phyloP scores from a whole-genome alignment of 2,329 filamentous ascomycete genomes.

The Colletotrichum plurivorum region DNA sequence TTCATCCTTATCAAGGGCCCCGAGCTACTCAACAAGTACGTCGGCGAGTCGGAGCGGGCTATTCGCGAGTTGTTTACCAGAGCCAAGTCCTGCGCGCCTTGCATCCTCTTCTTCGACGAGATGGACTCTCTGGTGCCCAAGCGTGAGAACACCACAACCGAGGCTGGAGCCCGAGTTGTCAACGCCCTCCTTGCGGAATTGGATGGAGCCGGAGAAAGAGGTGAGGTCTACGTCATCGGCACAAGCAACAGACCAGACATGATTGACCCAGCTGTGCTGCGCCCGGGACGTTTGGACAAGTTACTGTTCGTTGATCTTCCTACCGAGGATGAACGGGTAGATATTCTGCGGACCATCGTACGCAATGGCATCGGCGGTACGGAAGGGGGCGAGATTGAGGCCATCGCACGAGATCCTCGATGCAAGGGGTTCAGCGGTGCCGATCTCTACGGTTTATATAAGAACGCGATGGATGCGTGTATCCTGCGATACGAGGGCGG shows the following conservation, averaged over 20 bases:
- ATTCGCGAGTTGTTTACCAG: constrained; percentile 93
- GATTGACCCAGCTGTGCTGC: constrained; percentile 95
- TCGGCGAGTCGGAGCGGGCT: constrained; percentile 94
- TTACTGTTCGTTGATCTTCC: constrained; percentile 93
- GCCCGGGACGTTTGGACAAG: constrained; percentile 89
- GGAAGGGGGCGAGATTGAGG: constrained; percentile 65
- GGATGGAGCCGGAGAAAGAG: constrained; percentile 84
- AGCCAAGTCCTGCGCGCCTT: constrained; percentile 88
- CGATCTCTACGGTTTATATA: constrained; percentile 65
- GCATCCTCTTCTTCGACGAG: constrained; percentile 92
- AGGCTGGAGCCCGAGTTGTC: constrained; percentile 90
- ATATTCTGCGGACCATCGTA: constrained; percentile 83
- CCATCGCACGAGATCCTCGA: constrained; percentile 74
- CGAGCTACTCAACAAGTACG: constrained; percentile 96
- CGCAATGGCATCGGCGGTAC: constrained; percentile 59
- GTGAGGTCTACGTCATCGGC: constrained; percentile 93
- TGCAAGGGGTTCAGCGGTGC: constrained; percentile 85
- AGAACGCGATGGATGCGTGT: constrained; percentile 62
- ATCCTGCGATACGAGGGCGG: constrained; percentile 45
- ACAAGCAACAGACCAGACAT: constrained; percentile 97
- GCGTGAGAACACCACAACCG: constrained; percentile 82
- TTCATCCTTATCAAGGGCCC: constrained; percentile 99
- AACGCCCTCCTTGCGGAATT: constrained; percentile 96
- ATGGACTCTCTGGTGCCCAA: constrained; percentile 92
- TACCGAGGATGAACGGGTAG: constrained; percentile 81